Evolutionary conservation across 2,329 filamentous ascomycete species (phyloP), one percentile per base, ranked within the genome.

Genomic region (Aspergillus sp.): DNA sequence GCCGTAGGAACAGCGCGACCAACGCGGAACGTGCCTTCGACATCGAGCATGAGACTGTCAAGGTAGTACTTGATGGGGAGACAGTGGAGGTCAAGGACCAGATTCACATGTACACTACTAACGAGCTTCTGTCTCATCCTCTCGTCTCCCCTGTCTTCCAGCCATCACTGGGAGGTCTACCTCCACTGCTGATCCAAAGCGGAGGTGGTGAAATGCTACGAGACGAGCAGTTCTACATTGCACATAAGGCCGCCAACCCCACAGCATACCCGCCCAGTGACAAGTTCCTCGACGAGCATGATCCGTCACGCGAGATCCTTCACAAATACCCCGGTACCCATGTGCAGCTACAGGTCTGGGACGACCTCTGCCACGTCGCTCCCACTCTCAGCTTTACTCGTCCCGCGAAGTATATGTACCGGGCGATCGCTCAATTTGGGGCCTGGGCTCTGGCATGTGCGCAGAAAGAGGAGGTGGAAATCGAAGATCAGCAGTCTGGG

Each of bases 341-440:
- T 68, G 94, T 98, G 0, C 92, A 97, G 72, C 83, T 99, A 2
- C 95, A 98, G 73, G 89, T 98, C 1, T 98, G 94, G 93, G 94
- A 98, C 60, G 90, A 96, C 68, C 80, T 98, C 2, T 98, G 95
- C 70, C 94, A 98, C 72, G 93, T 96, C 5, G 88, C 90, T 0
- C 91, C 94, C 0, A 97, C 93, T 0, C 82, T 98, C n/a, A 96
- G 91, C 69, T 98, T 96, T 74, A 98, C 94, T 0, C 85, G 89
- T n/a, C 95, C 95, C 0, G 95, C 94, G 49, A 98, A 98, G 74
- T 90, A 90, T 77, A 97, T 98, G 92, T 98, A 92, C 73, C 86
- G 94, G 51, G 91, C 91, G 1, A 87, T 97, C 55, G 90, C 95
- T 0, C 94, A 97, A 67, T 98, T 99, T 70, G 90, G 92, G 2